Conservation (phyloP, 352 stramenopile genomes). For the Aphanomyces invadans region DNA sequence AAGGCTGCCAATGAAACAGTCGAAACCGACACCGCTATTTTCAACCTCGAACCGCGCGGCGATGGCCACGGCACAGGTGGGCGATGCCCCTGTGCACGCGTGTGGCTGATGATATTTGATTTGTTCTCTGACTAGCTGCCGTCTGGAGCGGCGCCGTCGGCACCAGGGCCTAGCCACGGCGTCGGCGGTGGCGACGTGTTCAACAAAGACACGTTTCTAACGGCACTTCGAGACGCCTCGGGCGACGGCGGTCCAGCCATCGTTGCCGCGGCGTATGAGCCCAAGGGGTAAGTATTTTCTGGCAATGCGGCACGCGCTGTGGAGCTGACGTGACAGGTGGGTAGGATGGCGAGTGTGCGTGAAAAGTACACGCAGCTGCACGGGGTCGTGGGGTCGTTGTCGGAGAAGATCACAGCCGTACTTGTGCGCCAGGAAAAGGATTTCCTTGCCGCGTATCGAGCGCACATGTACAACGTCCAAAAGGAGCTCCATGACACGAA, state of each 20-base stretch:
- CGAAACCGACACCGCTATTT: neutral
- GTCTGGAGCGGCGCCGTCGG: neutral
- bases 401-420: constrained; percentile 85
- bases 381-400: constrained; percentile 70
- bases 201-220: constrained; percentile 76
- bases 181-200: constrained; percentile 54
- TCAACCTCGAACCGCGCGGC: neutral
- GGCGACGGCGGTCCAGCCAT: constrained; percentile 11
- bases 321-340: too few relatives aligned
- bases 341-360: constrained; percentile 68
- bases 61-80: neutral
- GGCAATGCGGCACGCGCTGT: too few relatives aligned
- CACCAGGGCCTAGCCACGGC: constrained; percentile 32
- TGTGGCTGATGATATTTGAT: too few relatives aligned
- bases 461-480: constrained; percentile 94
- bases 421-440: constrained; percentile 88
- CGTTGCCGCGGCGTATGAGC: neutral
- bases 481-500: constrained; percentile 90
- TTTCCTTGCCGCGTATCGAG: constrained; percentile 88
- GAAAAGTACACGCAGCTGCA: constrained; percentile 75
- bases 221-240: constrained; percentile 46
- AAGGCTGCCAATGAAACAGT: too few relatives aligned
- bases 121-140: neutral
- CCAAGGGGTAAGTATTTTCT: constrained; percentile 15
- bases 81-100: neutral